Percentiles rank a stretch among this genome's conserved stretches.
Evolutionary conservation across 371 early-diverging fungal species (phyloP).

Genomic region (Zychaea mexicana): DNA sequence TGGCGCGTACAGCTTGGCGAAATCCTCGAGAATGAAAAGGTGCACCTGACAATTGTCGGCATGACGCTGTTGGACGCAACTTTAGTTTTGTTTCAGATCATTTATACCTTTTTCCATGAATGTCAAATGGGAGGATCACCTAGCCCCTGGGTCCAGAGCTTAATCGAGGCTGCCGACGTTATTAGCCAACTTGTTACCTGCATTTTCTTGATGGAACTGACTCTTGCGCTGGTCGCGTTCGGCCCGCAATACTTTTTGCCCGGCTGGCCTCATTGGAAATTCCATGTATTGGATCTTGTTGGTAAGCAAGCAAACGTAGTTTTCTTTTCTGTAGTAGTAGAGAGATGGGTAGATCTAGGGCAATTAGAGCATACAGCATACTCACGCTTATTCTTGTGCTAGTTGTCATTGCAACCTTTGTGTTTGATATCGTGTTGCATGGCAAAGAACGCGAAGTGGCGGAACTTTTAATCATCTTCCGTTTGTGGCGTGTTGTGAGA

Average conservation of each 20-base stretch:
- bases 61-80: slow-evolving; percentile 37
- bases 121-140: slow-evolving; percentile 11
- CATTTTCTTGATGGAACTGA: slow-evolving; percentile 42
- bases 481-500: slow-evolving; percentile 53
- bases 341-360: not conserved
- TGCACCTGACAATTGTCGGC: slow-evolving; percentile 34
- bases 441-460: slow-evolving; percentile 56
- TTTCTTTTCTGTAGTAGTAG: too few relatives aligned
- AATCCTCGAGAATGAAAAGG: slow-evolving; percentile 29
- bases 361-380: too few relatives aligned
- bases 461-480: slow-evolving; percentile 49
- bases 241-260: slow-evolving; percentile 47
- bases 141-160: slow-evolving; percentile 14
- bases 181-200: slow-evolving; percentile 35
- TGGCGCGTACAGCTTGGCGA: slow-evolving; percentile 46
- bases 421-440: slow-evolving; percentile 40
- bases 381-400: not conserved
- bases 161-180: slow-evolving; percentile 34
- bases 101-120: slow-evolving; percentile 33
- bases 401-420: slow-evolving; percentile 46
- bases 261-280: slow-evolving; percentile 44
- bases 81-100: slow-evolving; percentile 35
- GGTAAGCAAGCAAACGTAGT: slow-evolving; percentile 35
- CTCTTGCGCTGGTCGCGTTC: slow-evolving; percentile 38
- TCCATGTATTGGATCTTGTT: slow-evolving; percentile 45